Base-by-base conservation (phyloP, 148 eudicot species). In the Diospyros lotus region DNA sequence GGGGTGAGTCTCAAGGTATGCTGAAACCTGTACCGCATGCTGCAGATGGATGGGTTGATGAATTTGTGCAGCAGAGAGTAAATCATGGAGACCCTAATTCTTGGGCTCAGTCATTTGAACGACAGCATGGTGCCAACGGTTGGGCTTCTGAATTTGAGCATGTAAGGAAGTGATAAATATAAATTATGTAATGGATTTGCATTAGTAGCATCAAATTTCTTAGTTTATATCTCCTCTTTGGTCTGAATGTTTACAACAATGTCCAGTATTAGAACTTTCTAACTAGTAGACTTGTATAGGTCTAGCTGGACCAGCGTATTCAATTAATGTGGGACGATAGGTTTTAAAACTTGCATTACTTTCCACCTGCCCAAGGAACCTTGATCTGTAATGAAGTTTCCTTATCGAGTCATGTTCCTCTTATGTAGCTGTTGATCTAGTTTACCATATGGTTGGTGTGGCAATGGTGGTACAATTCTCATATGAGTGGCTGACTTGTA, bases 81-180 rank as follows among this genome's bases (percentile, higher is more conserved):
- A 77, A 82, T 9, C 89, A 76, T 61, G 84, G 85, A 64, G 84
- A 81, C 73, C 93, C 94, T 71, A 84, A 88, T 84, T 68, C 85
- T 69, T 95, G 99, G 99, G 94, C 81, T 58, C 89, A 80, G 77
- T 87, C 88, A 54, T 95, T 95, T 87, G 93, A 92, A 80, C 83
- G 72, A 72, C 90, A 95, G 73, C 90, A 92, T 77, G 98, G 99
- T 43, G 84, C 88, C 66, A 82, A 80, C 82, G 97, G 91, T 51
- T 95, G 99, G 99, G 99, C 97, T 74, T 90, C 96, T 84, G 96
- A 95, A 83, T 95, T 95, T 87, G 90, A 89, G 75, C 94, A 84
- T 74, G 98, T 95, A 88, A 87, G 96, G 44, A 53, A 2, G 61
- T 71, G 10, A 39, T 58, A 28, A 28, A 28, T 28, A 68, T 48